Evolutionary conservation across 2,329 filamentous ascomycete species (phyloP).

Genomic region (Ceratocystis harringtonii): DNA sequence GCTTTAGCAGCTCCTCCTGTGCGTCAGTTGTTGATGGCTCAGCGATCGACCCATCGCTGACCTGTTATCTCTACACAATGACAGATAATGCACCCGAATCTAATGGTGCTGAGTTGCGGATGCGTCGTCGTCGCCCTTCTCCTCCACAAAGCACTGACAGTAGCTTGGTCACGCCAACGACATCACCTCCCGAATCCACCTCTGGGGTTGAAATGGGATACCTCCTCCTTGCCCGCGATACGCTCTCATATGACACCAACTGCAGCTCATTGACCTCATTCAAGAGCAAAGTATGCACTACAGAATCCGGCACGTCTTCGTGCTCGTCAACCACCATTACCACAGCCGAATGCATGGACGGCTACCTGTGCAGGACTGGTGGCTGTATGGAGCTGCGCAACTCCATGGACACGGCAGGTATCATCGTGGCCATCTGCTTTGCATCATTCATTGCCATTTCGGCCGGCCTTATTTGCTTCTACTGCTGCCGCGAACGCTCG

Average conservation of each 20-base stretch:
- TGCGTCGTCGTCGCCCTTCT: slow-evolving; percentile 14
- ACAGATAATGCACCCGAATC: slow-evolving; percentile 7
- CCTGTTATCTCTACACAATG: slow-evolving; percentile 24
- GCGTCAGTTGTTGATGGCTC: slow-evolving; percentile 21
- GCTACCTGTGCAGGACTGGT: slow-evolving; percentile 33
- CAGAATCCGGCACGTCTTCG: slow-evolving; percentile 23
- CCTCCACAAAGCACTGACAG: slow-evolving; percentile 6
- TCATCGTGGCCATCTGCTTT: slow-evolving; percentile 36
- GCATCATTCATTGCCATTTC: slow-evolving; percentile 27
- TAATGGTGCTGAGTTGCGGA: slow-evolving; percentile 8
- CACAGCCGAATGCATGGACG: slow-evolving; percentile 29
- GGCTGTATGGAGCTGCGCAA: slow-evolving; percentile 30
- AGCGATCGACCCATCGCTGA: slow-evolving; percentile 22
- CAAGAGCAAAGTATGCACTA: slow-evolving; percentile 24
- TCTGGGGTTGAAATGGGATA: slow-evolving; percentile 17
- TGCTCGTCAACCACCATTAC: slow-evolving; percentile 28
- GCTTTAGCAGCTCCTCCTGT: slow-evolving; percentile 27
- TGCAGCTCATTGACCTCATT: slow-evolving; percentile 20
- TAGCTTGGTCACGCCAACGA: background rate
- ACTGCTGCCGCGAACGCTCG: slow-evolving; percentile 37
- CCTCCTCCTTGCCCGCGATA: slow-evolving; percentile 16
- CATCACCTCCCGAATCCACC: slow-evolving; percentile 1
- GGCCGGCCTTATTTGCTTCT: slow-evolving; percentile 31
- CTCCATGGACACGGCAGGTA: slow-evolving; percentile 29
- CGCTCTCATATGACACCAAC: slow-evolving; percentile 7